These are phyloP conservation scores for Poa pratensis DNA, from an alignment of 176 grass and related monocot genomes.

Conservation along the genomic window DNA sequence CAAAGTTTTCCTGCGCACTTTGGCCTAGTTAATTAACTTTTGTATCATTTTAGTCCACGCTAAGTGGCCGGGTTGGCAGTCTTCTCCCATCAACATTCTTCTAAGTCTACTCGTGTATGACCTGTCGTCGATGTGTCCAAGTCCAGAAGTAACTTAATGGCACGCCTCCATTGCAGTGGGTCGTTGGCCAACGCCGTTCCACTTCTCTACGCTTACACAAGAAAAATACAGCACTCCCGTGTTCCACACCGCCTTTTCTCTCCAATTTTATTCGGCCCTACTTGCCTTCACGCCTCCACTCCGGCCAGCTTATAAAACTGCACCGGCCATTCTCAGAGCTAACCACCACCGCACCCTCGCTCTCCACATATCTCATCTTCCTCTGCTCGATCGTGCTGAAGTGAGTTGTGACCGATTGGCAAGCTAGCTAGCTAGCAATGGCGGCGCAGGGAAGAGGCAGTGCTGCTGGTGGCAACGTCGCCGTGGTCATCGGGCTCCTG, in stretches of 20 bases:
- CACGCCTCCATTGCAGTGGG: conserved; percentile 50
- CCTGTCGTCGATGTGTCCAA: not conserved
- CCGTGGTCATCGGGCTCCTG: not conserved
- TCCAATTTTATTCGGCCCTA: not conserved
- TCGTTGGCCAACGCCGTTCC: conserved; percentile 49
- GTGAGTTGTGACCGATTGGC: not conserved
- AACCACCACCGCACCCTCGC: conserved; percentile 11
- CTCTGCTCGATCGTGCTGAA: not conserved
- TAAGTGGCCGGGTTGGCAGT: not conserved
- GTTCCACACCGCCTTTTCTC: too few species aligned
- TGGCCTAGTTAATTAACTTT: not conserved
- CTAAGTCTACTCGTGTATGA: not conserved
- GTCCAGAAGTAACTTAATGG: conserved; percentile 35
- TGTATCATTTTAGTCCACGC: not conserved
- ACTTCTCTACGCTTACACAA: not conserved
- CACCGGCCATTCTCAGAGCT: not conserved
- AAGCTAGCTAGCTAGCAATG: not conserved
- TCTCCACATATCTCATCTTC: not conserved
- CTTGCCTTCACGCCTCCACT: conserved; percentile 52
- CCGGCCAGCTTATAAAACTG: conserved; percentile 14
- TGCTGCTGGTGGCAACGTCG: not conserved
- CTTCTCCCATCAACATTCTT: not conserved
- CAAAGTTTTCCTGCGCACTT: not conserved
- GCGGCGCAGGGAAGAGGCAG: conserved; percentile 54
- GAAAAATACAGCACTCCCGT: too few species aligned